Conservation (phyloP, 2,329 filamentous ascomycete species). For the Rhynchosporium secalis region DNA sequence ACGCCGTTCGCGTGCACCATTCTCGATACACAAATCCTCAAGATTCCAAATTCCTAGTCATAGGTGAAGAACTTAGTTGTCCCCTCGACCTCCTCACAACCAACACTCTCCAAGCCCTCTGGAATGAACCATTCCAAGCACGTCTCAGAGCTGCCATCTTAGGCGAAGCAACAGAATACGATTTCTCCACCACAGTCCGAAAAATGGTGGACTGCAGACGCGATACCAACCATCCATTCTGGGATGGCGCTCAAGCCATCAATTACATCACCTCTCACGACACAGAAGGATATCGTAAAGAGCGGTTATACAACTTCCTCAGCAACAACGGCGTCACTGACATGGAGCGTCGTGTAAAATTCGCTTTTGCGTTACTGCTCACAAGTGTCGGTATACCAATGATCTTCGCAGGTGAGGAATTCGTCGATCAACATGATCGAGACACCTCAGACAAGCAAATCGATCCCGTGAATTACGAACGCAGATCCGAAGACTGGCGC, state of each 20-base stretch:
- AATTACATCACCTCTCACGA: conserved; percentile 30
- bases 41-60: conserved; percentile 27
- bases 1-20: conserved; percentile 21
- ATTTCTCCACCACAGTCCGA: conserved; percentile 26
- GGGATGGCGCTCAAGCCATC: conserved; percentile 24
- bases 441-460: conserved; percentile 21
- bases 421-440: conserved; percentile 25
- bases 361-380: conserved; percentile 24
- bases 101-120: conserved; percentile 22
- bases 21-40: conserved; percentile 17
- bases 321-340: conserved; percentile 16
- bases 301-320: conserved; percentile 27
- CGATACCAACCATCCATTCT: conserved; percentile 25
- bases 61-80: conserved; percentile 27
- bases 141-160: conserved; percentile 22
- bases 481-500: conserved; percentile 24
- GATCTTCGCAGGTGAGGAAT: conserved; percentile 30
- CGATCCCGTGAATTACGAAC: conserved; percentile 28
- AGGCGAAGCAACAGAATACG: conserved; percentile 11
- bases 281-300: conserved; percentile 23
- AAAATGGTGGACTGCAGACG: conserved; percentile 26
- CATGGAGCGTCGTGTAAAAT: conserved; percentile 22
- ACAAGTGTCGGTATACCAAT: conserved; percentile 25
- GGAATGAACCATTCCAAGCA: conserved; percentile 27
- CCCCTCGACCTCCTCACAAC: conserved; percentile 24